A percentile compares a stretch with the other conserved stretches of the same genome.
These are phyloP conservation scores for Fraxinus albicans DNA, from an alignment of 305 asterid species.

Conservation along the genomic window DNA sequence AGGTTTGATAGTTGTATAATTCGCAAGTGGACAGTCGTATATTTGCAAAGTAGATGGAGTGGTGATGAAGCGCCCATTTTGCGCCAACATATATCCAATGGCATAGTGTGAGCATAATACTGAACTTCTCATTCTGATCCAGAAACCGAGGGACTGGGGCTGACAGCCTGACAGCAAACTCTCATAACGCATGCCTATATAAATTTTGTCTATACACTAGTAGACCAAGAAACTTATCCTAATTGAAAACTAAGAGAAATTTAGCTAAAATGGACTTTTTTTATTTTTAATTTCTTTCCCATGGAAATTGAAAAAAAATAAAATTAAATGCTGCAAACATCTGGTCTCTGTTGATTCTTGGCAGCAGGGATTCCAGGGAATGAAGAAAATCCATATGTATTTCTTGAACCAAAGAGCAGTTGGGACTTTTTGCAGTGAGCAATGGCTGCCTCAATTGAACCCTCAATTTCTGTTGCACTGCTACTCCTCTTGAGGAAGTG, in stretches of 20 bases:
- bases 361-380: background rate
- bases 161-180: background rate
- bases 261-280: background rate
- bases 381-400: background rate
- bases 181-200: background rate
- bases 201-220: background rate
- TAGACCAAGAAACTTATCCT: background rate
- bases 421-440: constrained; percentile 88
- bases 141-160: background rate
- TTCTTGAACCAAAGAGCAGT: constrained; percentile 27
- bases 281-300: background rate
- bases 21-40: background rate
- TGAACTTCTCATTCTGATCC: background rate
- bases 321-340: background rate
- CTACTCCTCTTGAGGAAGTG: constrained; percentile 56
- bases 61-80: background rate
- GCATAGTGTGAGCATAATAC: background rate
- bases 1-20: background rate
- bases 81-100: background rate
- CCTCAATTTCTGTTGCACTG: constrained; percentile 64
- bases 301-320: background rate
- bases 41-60: background rate
- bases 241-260: background rate
- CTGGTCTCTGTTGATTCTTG: background rate
- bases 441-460: constrained; percentile 81